Evolutionary conservation across 495 filamentous ascomycete genomes (phyloP).

Genomic region (Trichoderma virens): DNA sequence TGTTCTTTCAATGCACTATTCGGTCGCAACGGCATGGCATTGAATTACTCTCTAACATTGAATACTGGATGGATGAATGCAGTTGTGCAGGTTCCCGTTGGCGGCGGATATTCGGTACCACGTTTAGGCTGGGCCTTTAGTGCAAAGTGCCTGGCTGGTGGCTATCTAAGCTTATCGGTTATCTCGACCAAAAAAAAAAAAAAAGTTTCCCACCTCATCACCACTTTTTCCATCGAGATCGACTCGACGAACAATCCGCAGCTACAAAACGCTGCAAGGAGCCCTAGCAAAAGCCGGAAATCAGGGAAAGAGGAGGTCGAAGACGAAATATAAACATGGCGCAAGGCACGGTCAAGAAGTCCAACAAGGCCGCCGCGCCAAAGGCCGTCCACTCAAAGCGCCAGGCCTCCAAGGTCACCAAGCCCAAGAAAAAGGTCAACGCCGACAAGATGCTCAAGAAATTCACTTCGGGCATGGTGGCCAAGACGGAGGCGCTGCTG

Average conservation of each 20-base stretch:
- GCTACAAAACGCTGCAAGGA: too few species aligned
- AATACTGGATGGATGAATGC: too few species aligned
- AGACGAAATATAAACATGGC: conserved; percentile 25
- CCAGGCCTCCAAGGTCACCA: conserved; percentile 19
- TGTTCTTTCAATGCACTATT: not conserved
- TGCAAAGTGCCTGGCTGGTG: too few species aligned
- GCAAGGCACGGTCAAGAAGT: conserved; percentile 37
- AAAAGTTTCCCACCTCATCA: not conserved
- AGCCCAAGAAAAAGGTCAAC: conserved; percentile 27
- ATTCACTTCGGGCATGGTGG: conserved; percentile 33
- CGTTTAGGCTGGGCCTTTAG: too few species aligned
- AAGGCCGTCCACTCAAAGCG: conserved; percentile 28
- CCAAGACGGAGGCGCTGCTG: conserved; percentile 38
- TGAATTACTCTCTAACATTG: too few species aligned
- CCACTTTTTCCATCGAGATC: not conserved
- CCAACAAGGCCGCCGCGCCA: conserved; percentile 20
- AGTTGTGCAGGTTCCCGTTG: too few species aligned
- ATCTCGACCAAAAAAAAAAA: not conserved
- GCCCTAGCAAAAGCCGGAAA: not conserved
- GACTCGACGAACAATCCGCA: not conserved
- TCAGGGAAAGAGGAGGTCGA: not conserved
- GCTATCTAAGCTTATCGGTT: conserved; percentile 3
- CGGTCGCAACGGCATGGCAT: too few species aligned
- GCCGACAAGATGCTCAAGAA: conserved; percentile 38
- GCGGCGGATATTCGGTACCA: too few species aligned